Evolutionary conservation across 1,284 basidiomycete genomes (phyloP).

Genomic region (Malassezia restricta): DNA sequence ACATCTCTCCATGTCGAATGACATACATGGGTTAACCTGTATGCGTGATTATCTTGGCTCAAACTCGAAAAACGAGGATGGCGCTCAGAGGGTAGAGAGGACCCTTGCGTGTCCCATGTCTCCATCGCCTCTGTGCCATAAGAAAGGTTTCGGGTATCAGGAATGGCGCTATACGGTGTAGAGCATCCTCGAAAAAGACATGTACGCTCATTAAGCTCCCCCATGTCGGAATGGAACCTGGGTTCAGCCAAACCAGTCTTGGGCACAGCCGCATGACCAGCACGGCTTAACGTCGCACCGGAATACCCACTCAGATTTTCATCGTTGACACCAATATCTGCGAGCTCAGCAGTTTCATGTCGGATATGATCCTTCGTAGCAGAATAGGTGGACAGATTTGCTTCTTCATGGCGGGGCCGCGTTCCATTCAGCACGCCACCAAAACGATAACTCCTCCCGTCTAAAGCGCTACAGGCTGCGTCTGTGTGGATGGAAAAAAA

Average conservation of each 20-base stretch:
- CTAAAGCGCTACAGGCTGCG: conserved; percentile 30
- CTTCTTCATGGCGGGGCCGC: conserved; percentile 5
- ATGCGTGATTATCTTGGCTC: not conserved
- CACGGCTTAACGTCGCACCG: no score
- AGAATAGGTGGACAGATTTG: conserved; percentile 28
- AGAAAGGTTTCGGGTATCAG: no score
- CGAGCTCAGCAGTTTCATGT: conserved; percentile 37
- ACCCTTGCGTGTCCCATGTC: no score
- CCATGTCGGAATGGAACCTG: no score
- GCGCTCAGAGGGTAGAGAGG: not conserved
- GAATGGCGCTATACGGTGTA: no score
- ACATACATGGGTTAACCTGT: conserved; percentile 5
- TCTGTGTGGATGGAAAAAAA: not conserved
- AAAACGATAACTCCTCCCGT: conserved; percentile 32
- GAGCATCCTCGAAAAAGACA: no score
- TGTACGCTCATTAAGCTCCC: no score
- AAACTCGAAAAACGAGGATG: conserved; percentile 19
- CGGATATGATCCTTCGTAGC: conserved; percentile 36
- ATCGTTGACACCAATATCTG: conserved; percentile 31
- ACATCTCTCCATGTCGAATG: conserved; percentile 22
- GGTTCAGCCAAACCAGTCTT: no score
- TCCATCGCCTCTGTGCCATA: no score
- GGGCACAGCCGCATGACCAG: no score
- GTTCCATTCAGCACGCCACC: not conserved
- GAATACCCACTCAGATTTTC: conserved; percentile 13